Base-by-base conservation (phyloP, 164 flowering plant species). In the Aristolochia fimbriata region DNA sequence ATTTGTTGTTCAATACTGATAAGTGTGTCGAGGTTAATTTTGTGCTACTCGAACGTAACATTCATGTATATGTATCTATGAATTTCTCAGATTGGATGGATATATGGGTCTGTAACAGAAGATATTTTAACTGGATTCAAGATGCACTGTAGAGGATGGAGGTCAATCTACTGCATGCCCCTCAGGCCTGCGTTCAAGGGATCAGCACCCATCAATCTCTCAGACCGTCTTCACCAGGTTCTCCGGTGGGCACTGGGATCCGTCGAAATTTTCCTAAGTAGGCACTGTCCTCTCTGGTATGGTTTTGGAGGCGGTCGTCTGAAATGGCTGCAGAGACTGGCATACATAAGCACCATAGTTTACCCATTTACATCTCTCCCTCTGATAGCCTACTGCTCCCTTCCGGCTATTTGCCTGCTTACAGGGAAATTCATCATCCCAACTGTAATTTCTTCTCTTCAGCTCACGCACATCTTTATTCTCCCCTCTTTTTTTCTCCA, bases 71-170 rank as follows among this genome's bases (percentile, higher is more conserved):
- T 25, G 15, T 25, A 19, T 23, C 19, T 33, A 52, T n/a, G 63
- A 4, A 57, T 13, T 43, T 63, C 45, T 43, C 79, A 92, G 98
- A 84, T 93, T 77, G 98, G 97, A 14, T 93, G 98, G 98, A 90
- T 93, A 62, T 93, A 93, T 55, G 98, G 98, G 1, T 93, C 98
- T 23, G 86, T 92, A 17, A 92, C 98, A 1, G 98, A 92, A 79
- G 98, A 92, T 71, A 92, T 92, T 67, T 71, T 93, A 72, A 84
- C 92, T 17, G 98, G 98, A 20, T 90, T 93, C 82, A 93, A 93
- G 75, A 93, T 93, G 97, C 98, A 93, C 25, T 93, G 98, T 73
- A 82, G 97, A 33, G 98, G 98, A 55, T 93, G 98, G 98, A 87
- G 98, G 70, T 93, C 98, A 60, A 74, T 93, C 16, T 93, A 93